Evolutionary conservation across 2,329 filamentous ascomycete species (phyloP).

Genomic region (Alternaria triticina): DNA sequence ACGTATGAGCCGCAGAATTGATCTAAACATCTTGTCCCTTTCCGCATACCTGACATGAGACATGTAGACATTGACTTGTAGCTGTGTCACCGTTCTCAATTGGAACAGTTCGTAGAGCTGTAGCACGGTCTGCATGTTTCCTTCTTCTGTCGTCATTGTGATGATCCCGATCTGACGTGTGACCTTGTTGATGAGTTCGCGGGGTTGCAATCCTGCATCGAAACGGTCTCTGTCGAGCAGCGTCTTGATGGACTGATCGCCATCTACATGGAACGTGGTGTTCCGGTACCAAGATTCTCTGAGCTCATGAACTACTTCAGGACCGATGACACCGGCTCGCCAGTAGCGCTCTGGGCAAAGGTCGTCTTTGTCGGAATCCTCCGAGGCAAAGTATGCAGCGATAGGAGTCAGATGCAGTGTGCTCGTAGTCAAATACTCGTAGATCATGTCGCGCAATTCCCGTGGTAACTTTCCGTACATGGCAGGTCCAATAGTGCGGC

Average conservation of each 20-base stretch:
- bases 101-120: too few species aligned
- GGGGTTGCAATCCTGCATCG: not conserved
- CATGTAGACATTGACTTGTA: not conserved
- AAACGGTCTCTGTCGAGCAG: not conserved
- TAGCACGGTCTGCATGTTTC: not conserved
- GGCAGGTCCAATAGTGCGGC: not conserved
- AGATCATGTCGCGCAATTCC: conserved; percentile 2
- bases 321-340: not conserved
- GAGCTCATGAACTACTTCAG: not conserved
- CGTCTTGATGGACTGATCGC: not conserved
- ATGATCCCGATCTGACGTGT: not conserved
- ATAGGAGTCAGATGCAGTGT: too few species aligned
- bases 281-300: not conserved
- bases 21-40: not conserved
- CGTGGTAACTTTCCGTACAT: not conserved
- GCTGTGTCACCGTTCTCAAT: not conserved
- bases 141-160: not conserved
- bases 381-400: not conserved
- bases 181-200: not conserved
- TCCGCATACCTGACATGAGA: not conserved
- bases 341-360: not conserved
- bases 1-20: not conserved
- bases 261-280: not conserved
- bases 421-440: not conserved
- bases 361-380: not conserved